These are phyloP conservation scores for Apophysomyces variabilis DNA, from an alignment of 371 early-diverging fungal genomes.

Conservation along the genomic window DNA sequence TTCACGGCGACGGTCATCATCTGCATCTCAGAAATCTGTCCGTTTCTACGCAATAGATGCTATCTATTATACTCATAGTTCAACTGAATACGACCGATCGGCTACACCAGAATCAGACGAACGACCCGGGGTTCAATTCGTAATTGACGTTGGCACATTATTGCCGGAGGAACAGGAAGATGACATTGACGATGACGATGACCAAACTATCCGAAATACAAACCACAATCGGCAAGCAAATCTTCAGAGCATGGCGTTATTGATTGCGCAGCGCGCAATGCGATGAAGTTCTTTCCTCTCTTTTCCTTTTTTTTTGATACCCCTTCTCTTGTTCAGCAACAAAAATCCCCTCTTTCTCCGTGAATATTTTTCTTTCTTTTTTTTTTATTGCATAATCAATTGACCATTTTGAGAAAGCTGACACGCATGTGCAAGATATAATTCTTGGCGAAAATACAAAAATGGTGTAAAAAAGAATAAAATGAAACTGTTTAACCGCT, in stretches of 20 bases:
- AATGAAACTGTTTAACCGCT: background rate
- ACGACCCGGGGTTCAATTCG: slow-evolving; percentile 15
- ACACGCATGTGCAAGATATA: background rate
- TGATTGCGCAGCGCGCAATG: slow-evolving; percentile 31
- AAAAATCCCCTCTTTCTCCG: slow-evolving; percentile 11
- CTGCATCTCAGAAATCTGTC: slow-evolving; percentile 29
- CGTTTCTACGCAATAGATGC: slow-evolving; percentile 42
- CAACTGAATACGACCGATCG: slow-evolving; percentile 45
- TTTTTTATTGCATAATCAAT: slow-evolving; percentile 2
- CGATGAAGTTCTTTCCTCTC: slow-evolving; percentile 11
- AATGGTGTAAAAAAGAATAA: background rate
- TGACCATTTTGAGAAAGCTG: slow-evolving; percentile 3
- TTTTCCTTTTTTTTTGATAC: background rate
- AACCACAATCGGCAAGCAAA: slow-evolving; percentile 28
- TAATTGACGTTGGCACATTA: slow-evolving; percentile 1
- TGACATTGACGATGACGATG: background rate
- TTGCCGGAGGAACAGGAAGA: slow-evolving; percentile 17
- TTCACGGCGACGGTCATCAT: slow-evolving; percentile 4
- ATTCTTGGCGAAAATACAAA: background rate
- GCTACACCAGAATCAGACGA: slow-evolving; percentile 30
- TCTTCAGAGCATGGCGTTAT: slow-evolving; percentile 22
- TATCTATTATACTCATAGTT: slow-evolving; percentile 46
- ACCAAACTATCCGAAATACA: slow-evolving; percentile 23
- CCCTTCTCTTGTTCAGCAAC: slow-evolving; percentile 17
- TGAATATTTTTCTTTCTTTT: slow-evolving; percentile 1